These are phyloP conservation scores for Byssoonygena ceratinophila DNA, from an alignment of 2,329 filamentous ascomycete species.

Conservation along the genomic window DNA sequence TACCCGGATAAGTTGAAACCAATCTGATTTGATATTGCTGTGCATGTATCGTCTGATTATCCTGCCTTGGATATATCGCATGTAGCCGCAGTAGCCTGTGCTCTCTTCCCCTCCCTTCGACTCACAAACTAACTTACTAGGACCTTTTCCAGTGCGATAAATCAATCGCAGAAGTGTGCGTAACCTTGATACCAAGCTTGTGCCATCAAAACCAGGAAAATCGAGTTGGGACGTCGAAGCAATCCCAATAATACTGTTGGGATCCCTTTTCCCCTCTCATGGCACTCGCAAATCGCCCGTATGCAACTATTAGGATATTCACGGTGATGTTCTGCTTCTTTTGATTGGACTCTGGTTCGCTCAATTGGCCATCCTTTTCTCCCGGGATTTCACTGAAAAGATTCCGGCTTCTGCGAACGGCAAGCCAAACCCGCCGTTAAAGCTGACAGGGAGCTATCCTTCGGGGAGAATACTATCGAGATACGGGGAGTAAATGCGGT, in stretches of 20 bases:
- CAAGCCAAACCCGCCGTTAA: background rate
- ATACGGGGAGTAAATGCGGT: constrained; percentile 5
- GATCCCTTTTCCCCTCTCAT: background rate
- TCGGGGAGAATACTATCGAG: background rate
- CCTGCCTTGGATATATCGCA: background rate
- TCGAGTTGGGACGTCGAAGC: background rate
- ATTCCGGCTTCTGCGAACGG: background rate
- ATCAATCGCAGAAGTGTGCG: background rate
- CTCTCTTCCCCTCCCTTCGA: background rate
- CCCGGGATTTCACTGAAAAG: background rate
- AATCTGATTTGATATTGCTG: background rate
- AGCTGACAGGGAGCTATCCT: background rate
- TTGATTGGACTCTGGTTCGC: constrained; percentile 4
- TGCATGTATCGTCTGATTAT: background rate
- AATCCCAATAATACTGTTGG: background rate
- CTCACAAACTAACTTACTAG: background rate
- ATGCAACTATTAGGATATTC: constrained; percentile 2
- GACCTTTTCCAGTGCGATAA: background rate
- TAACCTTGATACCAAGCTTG: too few species aligned
- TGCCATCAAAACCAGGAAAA: too few species aligned
- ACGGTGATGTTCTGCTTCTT: constrained; percentile 5
- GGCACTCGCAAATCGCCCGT: background rate
- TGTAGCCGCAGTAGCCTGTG: constrained; percentile 1
- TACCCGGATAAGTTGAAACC: background rate
- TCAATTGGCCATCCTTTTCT: background rate